Conservation (phyloP, 1,139 yeast genomes). For the Suhomyces taliae region DNA sequence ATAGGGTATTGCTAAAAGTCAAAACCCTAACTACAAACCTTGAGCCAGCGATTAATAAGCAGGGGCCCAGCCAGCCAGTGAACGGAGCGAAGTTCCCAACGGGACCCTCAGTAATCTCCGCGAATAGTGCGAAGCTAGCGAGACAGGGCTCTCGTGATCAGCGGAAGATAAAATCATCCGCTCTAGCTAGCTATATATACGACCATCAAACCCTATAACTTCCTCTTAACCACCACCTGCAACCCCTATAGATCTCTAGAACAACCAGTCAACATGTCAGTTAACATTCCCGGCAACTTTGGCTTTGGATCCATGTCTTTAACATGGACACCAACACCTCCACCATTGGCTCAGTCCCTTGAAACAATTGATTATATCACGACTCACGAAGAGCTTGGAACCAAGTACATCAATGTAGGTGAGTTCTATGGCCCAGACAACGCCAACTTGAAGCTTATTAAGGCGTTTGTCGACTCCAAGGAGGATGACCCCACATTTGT, state of each 20-base stretch:
- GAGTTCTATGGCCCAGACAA: slow-evolving; percentile 69
- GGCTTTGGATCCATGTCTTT: slow-evolving; percentile 69
- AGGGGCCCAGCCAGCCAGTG: no score
- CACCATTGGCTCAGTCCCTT: slow-evolving; percentile 47
- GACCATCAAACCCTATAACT: no score
- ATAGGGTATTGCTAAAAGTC: no score
- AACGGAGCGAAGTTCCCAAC: no score
- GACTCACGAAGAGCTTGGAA: slow-evolving; percentile 40
- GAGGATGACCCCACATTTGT: slow-evolving; percentile 52
- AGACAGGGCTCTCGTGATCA: no score
- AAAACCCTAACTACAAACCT: no score
- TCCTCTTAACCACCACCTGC: no score
- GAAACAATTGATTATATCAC: slow-evolving; percentile 48
- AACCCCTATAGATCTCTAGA: neutral
- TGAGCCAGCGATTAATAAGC: no score
- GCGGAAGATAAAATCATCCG: no score
- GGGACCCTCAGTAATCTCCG: no score
- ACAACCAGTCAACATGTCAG: slow-evolving; percentile 4
- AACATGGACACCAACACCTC: slow-evolving; percentile 53
- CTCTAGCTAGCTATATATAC: no score
- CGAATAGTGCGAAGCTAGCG: no score
- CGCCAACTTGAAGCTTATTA: slow-evolving; percentile 50
- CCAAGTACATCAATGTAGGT: slow-evolving; percentile 68
- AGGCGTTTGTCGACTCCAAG: slow-evolving; percentile 49
- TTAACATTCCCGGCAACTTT: slow-evolving; percentile 29